A percentile compares a stretch with the other conserved stretches of the same genome.
Conservation (phyloP, 441 rosid genomes). For the Codiaeum variegatum region DNA sequence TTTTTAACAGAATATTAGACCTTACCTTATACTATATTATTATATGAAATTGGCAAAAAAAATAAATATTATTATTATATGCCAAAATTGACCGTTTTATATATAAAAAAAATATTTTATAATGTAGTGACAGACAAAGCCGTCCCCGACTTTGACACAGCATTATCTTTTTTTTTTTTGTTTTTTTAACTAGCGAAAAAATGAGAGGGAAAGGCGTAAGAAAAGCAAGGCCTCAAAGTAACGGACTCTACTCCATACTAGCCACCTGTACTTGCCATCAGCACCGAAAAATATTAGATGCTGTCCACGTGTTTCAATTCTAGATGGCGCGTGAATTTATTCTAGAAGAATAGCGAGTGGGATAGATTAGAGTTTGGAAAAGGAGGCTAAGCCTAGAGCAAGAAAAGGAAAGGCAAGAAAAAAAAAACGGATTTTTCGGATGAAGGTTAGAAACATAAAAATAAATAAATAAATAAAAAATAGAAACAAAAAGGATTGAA, state of each 20-base stretch:
- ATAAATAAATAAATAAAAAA: neutral
- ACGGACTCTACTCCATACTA: neutral
- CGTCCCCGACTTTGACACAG: slow-evolving; percentile 18
- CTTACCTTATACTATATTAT: too few relatives aligned
- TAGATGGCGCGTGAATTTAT: neutral
- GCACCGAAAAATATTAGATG: neutral
- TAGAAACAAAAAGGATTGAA: neutral
- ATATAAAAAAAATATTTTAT: neutral
- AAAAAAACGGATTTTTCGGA: slow-evolving; percentile 26
- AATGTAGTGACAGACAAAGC: slow-evolving; percentile 22
- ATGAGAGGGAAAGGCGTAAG: neutral
- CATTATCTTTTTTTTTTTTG: neutral
- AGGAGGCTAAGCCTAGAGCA: too few relatives aligned
- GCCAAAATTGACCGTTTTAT: slow-evolving; percentile 18
- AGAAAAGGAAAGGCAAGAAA: too few relatives aligned
- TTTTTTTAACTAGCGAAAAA: neutral
- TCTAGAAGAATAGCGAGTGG: neutral
- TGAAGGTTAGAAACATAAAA: neutral
- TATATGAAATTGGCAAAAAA: too few relatives aligned
- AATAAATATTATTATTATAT: too few relatives aligned
- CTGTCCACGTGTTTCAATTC: neutral
- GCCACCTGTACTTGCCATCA: slow-evolving; percentile 1
- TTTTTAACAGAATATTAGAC: too few relatives aligned
- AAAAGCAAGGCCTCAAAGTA: neutral
- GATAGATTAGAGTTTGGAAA: neutral